These are phyloP conservation scores for Trichosporon inkin DNA, from an alignment of 1,284 basidiomycete genomes.

Conservation along the genomic window DNA sequence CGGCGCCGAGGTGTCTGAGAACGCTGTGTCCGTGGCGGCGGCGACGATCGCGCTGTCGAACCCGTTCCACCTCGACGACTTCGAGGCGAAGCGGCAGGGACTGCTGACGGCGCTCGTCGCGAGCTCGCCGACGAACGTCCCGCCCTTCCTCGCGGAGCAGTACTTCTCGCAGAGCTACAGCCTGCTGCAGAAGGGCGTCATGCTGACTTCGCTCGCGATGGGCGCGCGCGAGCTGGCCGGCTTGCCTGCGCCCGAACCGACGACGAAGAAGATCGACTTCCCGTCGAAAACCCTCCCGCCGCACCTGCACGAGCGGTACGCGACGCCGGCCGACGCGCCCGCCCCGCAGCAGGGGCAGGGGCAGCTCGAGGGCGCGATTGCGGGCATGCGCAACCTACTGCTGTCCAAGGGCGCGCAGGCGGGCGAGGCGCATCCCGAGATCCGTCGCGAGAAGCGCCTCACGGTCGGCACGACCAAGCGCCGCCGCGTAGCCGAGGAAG, in stretches of 20 bases:
- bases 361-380: conserved; percentile 39
- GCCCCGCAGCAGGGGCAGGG: conserved; percentile 14
- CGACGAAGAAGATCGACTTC: conserved; percentile 54
- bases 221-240: conserved; percentile 80
- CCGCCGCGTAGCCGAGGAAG: conserved; percentile 31
- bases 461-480: conserved; percentile 55
- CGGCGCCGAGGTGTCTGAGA: conserved; percentile 73
- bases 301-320: conserved; percentile 64
- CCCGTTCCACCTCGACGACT: conserved; percentile 73
- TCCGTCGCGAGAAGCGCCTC: conserved; percentile 70
- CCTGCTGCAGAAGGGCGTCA: conserved; percentile 71
- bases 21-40: conserved; percentile 74
- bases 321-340: conserved; percentile 45
- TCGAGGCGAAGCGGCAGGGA: conserved; percentile 71
- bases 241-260: conserved; percentile 55
- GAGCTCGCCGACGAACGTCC: conserved; percentile 68
- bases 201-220: conserved; percentile 77
- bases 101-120: conserved; percentile 73
- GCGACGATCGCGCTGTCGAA: conserved; percentile 72
- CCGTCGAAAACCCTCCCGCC: conserved; percentile 74
- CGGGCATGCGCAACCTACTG: conserved; percentile 34
- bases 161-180: conserved; percentile 92
- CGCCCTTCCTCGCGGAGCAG: conserved; percentile 84
- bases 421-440: conserved; percentile 55
- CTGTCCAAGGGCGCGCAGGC: conserved; percentile 39